Percentiles rank a stretch among this genome's conserved stretches.
Evolutionary conservation across 345 rosid species (phyloP).

Genomic region (Camelina hispida): DNA sequence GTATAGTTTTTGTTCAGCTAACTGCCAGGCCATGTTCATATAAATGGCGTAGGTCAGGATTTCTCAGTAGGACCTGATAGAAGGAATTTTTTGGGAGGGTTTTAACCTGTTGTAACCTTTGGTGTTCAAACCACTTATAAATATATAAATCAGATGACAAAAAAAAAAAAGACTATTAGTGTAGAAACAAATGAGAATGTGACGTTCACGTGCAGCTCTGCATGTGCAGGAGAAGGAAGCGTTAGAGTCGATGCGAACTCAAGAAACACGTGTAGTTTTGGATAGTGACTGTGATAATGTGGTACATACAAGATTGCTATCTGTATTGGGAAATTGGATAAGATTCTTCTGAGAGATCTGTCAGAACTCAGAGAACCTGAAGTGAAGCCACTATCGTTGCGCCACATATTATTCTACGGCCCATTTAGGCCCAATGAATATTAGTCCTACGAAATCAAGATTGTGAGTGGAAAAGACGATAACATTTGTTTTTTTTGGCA

Average conservation of each 20-base stretch:
- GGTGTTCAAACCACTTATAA: too few relatives aligned
- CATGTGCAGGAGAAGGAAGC: neutral
- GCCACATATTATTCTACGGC: constrained; percentile 21
- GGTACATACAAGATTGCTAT: neutral
- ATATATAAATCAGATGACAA: too few relatives aligned
- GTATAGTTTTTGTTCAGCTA: too few relatives aligned
- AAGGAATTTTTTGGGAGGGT: too few relatives aligned
- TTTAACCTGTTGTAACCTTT: too few relatives aligned
- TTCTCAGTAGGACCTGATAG: too few relatives aligned
- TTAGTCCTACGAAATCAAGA: neutral
- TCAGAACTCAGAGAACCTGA: neutral
- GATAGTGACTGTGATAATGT: neutral
- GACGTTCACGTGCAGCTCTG: constrained; percentile 4
- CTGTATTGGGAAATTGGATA: neutral
- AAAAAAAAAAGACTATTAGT: too few relatives aligned
- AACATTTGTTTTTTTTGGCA: neutral
- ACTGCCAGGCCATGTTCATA: too few relatives aligned
- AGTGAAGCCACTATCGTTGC: neutral
- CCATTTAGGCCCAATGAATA: constrained; percentile 10
- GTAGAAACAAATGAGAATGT: neutral
- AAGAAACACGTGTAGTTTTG: constrained; percentile 21
- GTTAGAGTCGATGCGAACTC: constrained; percentile 2
- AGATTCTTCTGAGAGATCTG: constrained; percentile 9
- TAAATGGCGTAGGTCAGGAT: too few relatives aligned
- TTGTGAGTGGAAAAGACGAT: neutral